Conservation (phyloP, 768 basidiomycete species). For the Mycena sanguinolenta region DNA sequence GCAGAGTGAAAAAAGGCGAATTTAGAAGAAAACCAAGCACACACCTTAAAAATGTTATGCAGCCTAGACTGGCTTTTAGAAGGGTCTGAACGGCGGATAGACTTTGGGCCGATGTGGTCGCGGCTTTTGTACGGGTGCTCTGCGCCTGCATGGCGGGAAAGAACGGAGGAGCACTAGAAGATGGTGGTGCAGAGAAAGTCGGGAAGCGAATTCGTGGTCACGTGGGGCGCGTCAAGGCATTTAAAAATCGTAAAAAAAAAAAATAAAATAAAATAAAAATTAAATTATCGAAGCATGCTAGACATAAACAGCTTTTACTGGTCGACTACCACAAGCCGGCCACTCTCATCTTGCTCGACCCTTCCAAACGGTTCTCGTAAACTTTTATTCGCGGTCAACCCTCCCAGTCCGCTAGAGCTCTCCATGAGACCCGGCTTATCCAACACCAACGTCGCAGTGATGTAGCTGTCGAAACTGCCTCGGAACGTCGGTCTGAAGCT, state of each 20-base stretch:
- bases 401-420: conserved; percentile 7
- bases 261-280: too few species aligned
- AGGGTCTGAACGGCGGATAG: conserved; percentile 80
- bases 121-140: conserved; percentile 47
- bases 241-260: too few species aligned
- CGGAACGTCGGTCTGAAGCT: conserved; percentile 29
- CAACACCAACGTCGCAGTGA: conserved; percentile 25
- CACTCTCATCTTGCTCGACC: conserved; percentile 1
- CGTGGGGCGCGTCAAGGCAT: too few species aligned
- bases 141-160: conserved; percentile 57
- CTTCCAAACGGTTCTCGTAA: conserved; percentile 8
- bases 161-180: conserved; percentile 39
- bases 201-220: not conserved
- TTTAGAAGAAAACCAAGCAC: conserved; percentile 4
- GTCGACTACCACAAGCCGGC: conserved; percentile 9
- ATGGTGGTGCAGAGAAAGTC: conserved; percentile 30
- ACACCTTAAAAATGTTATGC: conserved; percentile 83
- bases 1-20: conserved; percentile 10
- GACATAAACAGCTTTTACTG: not conserved
- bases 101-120: conserved; percentile 71
- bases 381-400: conserved; percentile 6
- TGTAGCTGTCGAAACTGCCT: conserved; percentile 31
- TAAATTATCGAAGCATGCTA: too few species aligned
- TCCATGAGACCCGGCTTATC: conserved; percentile 20
- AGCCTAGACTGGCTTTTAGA: conserved; percentile 78